These are phyloP conservation scores for Tephrocybe sp. DNA, from an alignment of 768 basidiomycete species.

Conservation along the genomic window DNA sequence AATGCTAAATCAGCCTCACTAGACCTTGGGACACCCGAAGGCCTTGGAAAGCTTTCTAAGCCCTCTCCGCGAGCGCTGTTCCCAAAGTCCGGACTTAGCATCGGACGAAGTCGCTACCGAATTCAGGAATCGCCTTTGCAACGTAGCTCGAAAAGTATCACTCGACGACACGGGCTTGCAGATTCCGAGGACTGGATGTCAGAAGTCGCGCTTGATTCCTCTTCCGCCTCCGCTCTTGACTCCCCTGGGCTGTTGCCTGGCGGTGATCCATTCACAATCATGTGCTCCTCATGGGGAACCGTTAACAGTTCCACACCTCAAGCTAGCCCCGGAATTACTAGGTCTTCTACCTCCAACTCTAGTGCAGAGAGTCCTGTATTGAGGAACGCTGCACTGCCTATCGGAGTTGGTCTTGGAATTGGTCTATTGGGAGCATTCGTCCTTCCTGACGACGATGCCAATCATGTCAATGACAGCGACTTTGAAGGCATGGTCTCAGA, in stretches of 20 bases:
- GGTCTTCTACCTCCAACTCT: slow-evolving; percentile 28
- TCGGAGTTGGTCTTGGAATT: slow-evolving; percentile 44
- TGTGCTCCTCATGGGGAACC: slow-evolving; percentile 40
- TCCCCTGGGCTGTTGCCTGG: slow-evolving; percentile 19
- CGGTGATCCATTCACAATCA: slow-evolving; percentile 45
- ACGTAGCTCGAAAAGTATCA: slow-evolving; percentile 24
- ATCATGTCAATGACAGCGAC: slow-evolving; percentile 28
- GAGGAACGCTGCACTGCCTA: slow-evolving; percentile 33
- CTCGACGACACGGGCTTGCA: slow-evolving; percentile 26
- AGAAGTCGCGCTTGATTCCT: slow-evolving; percentile 25
- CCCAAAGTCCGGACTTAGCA: slow-evolving; percentile 29
- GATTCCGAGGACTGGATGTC: slow-evolving; percentile 41
- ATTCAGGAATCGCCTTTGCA: slow-evolving; percentile 49
- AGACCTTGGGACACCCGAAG: slow-evolving; percentile 31
- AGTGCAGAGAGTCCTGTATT: slow-evolving; percentile 57
- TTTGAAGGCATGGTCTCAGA: slow-evolving; percentile 29
- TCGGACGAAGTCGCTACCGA: slow-evolving; percentile 27
- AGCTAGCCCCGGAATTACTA: slow-evolving; percentile 22
- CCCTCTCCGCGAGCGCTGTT: slow-evolving; percentile 40
- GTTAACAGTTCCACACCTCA: slow-evolving; percentile 19
- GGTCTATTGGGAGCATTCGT: slow-evolving; percentile 57
- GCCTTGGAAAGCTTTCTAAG: slow-evolving; percentile 29
- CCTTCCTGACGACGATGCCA: slow-evolving; percentile 35
- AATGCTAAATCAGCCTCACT: slow-evolving; percentile 19
- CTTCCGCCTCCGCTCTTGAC: slow-evolving; percentile 20